Percentiles rank a stretch among this genome's conserved stretches.
Evolutionary conservation across 371 early-diverging fungal species (phyloP).

Genomic region (Sporodiniella umbellata): DNA sequence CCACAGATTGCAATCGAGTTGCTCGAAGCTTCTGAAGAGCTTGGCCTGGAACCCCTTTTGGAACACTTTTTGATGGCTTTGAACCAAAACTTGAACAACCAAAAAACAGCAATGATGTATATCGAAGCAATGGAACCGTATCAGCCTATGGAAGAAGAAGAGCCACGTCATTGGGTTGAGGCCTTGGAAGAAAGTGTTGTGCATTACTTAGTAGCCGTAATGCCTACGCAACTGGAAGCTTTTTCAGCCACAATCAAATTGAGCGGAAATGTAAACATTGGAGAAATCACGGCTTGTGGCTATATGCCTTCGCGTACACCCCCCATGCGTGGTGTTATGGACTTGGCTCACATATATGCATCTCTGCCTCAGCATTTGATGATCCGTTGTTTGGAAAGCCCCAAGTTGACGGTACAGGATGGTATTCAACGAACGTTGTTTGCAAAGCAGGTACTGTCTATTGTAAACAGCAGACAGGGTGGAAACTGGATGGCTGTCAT

Average conservation of each 20-base stretch:
- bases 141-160: constrained; percentile 21
- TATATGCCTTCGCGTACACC: constrained; percentile 36
- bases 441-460: constrained; percentile 23
- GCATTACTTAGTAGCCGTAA: constrained; percentile 17
- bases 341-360: constrained; percentile 31
- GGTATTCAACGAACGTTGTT: constrained; percentile 30
- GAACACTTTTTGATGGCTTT: constrained; percentile 23
- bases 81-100: constrained; percentile 19
- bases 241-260: constrained; percentile 24
- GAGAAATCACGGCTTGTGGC: constrained; percentile 19
- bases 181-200: constrained; percentile 32
- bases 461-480: constrained; percentile 4
- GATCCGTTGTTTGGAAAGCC: constrained; percentile 37
- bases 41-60: constrained; percentile 27
- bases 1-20: constrained; percentile 35
- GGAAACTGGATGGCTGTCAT: constrained; percentile 22
- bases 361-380: constrained; percentile 31
- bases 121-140: constrained; percentile 27
- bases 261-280: constrained; percentile 27
- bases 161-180: constrained; percentile 33
- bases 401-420: constrained; percentile 29
- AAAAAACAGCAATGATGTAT: constrained; percentile 23
- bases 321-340: constrained; percentile 22
- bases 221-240: constrained; percentile 27
- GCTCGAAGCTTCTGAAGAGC: constrained; percentile 32